A percentile compares a stretch with the other conserved stretches of the same genome.
phyloP scores from a whole-genome alignment of 805 yeast genomes.

The Candida corydali region DNA sequence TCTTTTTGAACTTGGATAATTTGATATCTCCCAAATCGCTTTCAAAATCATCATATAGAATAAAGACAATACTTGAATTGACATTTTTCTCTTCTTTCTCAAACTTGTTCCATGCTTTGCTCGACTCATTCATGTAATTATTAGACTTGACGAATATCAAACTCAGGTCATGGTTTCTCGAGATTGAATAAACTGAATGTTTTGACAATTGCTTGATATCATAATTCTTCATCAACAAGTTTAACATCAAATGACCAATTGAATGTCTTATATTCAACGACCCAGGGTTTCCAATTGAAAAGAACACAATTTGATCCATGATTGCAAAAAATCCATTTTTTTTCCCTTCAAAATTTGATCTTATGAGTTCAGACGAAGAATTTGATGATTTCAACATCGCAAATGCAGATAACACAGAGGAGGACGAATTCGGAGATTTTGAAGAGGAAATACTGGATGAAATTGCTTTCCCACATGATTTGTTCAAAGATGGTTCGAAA shows the following conservation, averaged over 20 bases:
- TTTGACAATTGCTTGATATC: slow-evolving; percentile 27
- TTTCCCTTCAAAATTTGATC: background rate
- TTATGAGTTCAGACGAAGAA: slow-evolving; percentile 5
- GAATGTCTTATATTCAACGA: slow-evolving; percentile 33
- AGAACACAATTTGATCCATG: slow-evolving; percentile 11
- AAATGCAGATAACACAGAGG: slow-evolving; percentile 15
- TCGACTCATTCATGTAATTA: slow-evolving; percentile 39
- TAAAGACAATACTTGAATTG: slow-evolving; percentile 4
- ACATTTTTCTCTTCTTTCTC: slow-evolving; percentile 14
- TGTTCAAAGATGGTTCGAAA: slow-evolving; percentile 8
- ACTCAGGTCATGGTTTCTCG: slow-evolving; percentile 14
- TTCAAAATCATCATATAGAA: slow-evolving; percentile 39
- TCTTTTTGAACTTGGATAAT: slow-evolving; percentile 26
- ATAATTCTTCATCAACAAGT: slow-evolving; percentile 20
- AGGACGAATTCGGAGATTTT: slow-evolving; percentile 20
- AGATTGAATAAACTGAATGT: slow-evolving; percentile 25
- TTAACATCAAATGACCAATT: slow-evolving; percentile 32
- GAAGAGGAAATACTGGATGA: slow-evolving; percentile 17
- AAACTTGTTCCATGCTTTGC: slow-evolving; percentile 23
- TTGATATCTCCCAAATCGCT: slow-evolving; percentile 24
- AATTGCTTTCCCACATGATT: background rate
- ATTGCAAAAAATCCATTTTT: too few relatives aligned
- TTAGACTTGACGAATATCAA: slow-evolving; percentile 33
- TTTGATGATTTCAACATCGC: slow-evolving; percentile 11
- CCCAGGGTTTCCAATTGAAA: slow-evolving; percentile 41